A percentile compares a stretch with the other conserved stretches of the same genome.
Conservation (phyloP, 2,329 filamentous ascomycete genomes). For the Calonectria crousiana region DNA sequence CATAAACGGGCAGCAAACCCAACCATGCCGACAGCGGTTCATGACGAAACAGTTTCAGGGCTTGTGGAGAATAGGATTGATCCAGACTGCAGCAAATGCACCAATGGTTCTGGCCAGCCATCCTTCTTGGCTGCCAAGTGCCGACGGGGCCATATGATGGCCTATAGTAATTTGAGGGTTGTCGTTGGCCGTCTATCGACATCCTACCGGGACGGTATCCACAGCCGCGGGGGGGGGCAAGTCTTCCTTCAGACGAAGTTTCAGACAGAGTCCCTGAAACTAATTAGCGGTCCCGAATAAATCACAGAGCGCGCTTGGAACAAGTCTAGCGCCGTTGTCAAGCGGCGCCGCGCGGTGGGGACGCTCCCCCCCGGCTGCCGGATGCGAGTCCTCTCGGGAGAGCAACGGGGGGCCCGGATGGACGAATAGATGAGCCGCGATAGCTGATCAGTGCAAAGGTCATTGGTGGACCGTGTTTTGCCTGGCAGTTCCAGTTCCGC, state of each 20-base stretch:
- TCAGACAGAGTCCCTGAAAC: constrained; percentile 25
- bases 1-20: constrained; percentile 3
- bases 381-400: neutral
- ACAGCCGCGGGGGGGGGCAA: neutral
- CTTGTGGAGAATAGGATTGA: constrained; percentile 4
- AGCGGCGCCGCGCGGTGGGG: too few relatives aligned
- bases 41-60: constrained; percentile 29
- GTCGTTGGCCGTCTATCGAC: constrained; percentile 14
- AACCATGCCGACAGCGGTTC: neutral
- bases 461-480: constrained; percentile 26
- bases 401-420: neutral
- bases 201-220: neutral
- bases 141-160: neutral
- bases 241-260: constrained; percentile 18
- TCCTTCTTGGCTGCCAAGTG: neutral
- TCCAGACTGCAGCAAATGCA: neutral
- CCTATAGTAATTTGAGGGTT: constrained; percentile 19
- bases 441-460: neutral
- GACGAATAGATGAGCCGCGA: constrained; percentile 12
- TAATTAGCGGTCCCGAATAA: constrained; percentile 24
- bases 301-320: neutral
- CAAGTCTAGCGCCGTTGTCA: constrained; percentile 15
- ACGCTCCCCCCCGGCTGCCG: neutral
- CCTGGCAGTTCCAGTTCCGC: constrained; percentile 14
- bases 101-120: neutral